phyloP scores from a whole-genome alignment of 176 grass and related monocot genomes.

The Neostapfia colusana region DNA sequence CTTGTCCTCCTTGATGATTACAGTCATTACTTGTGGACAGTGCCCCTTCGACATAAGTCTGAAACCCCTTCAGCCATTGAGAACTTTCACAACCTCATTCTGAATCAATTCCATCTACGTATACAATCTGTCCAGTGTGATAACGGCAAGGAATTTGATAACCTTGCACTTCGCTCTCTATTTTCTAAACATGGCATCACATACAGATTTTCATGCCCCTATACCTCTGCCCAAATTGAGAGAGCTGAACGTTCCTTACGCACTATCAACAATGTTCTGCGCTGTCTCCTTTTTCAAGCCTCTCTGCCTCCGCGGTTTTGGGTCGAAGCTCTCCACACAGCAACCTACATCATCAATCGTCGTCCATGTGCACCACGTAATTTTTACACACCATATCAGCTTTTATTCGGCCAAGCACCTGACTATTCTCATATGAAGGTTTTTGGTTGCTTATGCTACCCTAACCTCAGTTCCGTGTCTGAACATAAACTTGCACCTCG shows the following conservation, averaged over 20 bases:
- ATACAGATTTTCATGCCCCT: not conserved
- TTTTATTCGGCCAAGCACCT: no score
- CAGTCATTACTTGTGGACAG: not conserved
- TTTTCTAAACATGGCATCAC: not conserved
- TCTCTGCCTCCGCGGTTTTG: no score
- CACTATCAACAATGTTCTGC: no score
- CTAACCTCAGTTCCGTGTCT: no score
- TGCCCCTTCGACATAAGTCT: not conserved
- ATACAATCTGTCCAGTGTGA: not conserved
- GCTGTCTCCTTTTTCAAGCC: no score
- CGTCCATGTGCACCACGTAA: no score
- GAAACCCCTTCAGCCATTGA: accelerated
- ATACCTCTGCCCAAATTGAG: not conserved
- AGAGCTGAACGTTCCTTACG: not conserved
- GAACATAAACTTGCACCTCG: no score
- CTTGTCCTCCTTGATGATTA: not conserved
- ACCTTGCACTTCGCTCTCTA: not conserved
- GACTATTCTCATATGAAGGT: no score
- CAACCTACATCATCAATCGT: no score
- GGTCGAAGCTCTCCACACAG: no score
- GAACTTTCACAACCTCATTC: accelerated
- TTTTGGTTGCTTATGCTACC: no score
- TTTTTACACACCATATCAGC: no score
- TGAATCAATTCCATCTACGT: not conserved
- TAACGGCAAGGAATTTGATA: not conserved